A percentile compares a stretch with the other conserved stretches of the same genome.
Conservation (phyloP, 2,329 filamentous ascomycete genomes). For the Elsinoe fawcettii region DNA sequence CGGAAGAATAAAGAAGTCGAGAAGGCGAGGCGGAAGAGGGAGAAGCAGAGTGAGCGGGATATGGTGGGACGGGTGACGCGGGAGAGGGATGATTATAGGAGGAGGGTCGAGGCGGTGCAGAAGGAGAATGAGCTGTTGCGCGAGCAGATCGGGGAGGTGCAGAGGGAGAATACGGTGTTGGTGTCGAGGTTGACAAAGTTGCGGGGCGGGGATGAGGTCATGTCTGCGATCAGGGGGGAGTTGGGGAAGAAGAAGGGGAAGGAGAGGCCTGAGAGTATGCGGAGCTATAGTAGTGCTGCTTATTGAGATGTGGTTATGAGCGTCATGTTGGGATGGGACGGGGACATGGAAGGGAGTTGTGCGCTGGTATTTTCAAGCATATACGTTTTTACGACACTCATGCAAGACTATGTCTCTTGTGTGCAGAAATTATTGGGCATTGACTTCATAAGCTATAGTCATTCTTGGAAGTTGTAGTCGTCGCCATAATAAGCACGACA, state of each 20-base stretch:
- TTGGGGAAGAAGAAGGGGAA: background rate
- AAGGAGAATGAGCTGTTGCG: conserved; percentile 44
- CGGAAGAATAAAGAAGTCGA: conserved; percentile 30
- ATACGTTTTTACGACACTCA: too few species aligned
- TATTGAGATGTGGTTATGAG: background rate
- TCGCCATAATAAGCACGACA: too few species aligned
- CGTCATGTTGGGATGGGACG: background rate
- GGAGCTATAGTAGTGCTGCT: conserved; percentile 10
- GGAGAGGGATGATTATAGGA: conserved; percentile 41
- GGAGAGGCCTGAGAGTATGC: conserved; percentile 6
- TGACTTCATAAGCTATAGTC: too few species aligned
- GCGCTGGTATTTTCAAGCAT: too few species aligned
- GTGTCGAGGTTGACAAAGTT: conserved; percentile 37
- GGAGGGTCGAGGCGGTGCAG: conserved; percentile 40
- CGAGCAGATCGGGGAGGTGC: conserved; percentile 47
- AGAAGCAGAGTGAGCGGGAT: conserved; percentile 41
- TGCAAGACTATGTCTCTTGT: too few species aligned
- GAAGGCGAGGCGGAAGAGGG: conserved; percentile 39
- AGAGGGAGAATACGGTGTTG: conserved; percentile 50
- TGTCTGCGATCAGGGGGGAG: conserved; percentile 19
- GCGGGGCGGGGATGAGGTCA: conserved; percentile 24
- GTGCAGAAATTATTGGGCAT: too few species aligned
- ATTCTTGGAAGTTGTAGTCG: background rate
- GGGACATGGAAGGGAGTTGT: background rate
- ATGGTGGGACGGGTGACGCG: conserved; percentile 40